Percentiles rank a stretch among this genome's conserved stretches.
phyloP scores from a whole-genome alignment of 345 rosid species.

The Heritiera fomes region DNA sequence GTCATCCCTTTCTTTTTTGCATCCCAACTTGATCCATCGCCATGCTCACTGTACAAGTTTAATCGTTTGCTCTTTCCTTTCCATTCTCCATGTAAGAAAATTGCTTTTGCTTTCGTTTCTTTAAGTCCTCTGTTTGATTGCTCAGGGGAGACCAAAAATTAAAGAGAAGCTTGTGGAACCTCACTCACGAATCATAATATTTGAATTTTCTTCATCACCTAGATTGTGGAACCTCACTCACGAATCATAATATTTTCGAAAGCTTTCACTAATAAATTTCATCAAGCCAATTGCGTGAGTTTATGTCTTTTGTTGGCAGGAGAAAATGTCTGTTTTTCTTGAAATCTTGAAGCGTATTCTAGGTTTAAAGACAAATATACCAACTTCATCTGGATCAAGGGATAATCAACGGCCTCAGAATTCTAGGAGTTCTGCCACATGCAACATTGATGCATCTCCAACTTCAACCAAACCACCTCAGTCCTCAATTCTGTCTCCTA shows the following conservation, averaged over 20 bases:
- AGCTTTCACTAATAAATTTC: no score
- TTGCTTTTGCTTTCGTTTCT: not conserved
- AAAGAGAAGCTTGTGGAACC: not conserved
- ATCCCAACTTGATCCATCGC: not conserved
- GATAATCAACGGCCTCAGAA: not conserved
- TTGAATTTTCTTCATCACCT: no score
- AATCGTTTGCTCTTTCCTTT: not conserved
- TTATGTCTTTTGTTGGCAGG: not conserved
- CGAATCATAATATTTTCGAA: no score
- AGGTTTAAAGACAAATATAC: not conserved
- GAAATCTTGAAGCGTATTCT: conserved; percentile 6
- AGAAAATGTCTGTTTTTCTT: conserved; percentile 9
- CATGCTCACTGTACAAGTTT: not conserved
- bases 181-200: no score
- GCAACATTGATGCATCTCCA: no score
- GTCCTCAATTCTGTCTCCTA: no score
- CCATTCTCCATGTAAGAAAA: not conserved
- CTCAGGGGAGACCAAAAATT: not conserved
- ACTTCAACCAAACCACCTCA: no score
- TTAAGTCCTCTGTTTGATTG: not conserved
- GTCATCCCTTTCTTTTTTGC: not conserved
- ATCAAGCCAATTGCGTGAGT: not conserved
- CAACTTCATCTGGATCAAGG: not conserved
- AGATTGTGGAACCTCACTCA: no score
- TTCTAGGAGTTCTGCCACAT: not conserved